phyloP scores from a whole-genome alignment of 768 basidiomycete genomes.

The Dentipellis sp. region DNA sequence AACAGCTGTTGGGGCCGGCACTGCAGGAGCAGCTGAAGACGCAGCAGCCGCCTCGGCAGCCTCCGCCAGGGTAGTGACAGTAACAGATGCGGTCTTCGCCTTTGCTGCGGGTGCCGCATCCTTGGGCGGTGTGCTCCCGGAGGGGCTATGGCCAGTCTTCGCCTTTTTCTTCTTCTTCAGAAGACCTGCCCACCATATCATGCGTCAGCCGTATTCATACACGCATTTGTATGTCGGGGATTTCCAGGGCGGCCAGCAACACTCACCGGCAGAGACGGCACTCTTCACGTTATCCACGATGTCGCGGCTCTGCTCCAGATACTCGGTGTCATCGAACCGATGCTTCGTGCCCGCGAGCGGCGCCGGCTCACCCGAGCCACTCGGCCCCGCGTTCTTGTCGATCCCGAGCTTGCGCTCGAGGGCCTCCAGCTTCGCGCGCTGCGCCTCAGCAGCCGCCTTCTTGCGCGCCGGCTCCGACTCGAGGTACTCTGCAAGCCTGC shows the following conservation, averaged over 20 bases:
- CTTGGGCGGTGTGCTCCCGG: not conserved
- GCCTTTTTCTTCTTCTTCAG: slow-evolving; percentile 72
- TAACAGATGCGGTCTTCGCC: not conserved
- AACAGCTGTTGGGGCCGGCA: not conserved
- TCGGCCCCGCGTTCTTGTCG: slow-evolving; percentile 25
- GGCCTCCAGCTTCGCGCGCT: slow-evolving; percentile 74
- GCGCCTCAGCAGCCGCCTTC: slow-evolving; percentile 67
- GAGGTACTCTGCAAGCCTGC: slow-evolving; percentile 76
- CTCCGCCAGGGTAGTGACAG: not conserved
- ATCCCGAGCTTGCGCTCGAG: slow-evolving; percentile 82
- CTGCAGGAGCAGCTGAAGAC: not conserved
- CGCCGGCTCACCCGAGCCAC: slow-evolving; percentile 29
- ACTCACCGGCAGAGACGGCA: slow-evolving; percentile 77
- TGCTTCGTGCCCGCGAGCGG: slow-evolving; percentile 69
- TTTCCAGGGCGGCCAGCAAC: slow-evolving; percentile 6
- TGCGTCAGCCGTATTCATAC: slow-evolving; percentile 11
- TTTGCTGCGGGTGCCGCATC: not conserved
- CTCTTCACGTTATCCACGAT: slow-evolving; percentile 87
- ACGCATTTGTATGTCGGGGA: slow-evolving; percentile 7
- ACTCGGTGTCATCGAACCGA: slow-evolving; percentile 87
- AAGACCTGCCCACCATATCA: slow-evolving; percentile 33
- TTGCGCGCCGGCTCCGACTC: slow-evolving; percentile 77
- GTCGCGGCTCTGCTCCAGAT: slow-evolving; percentile 83
- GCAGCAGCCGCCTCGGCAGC: not conserved
- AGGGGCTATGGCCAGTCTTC: slow-evolving; percentile 26